Conservation (phyloP, 805 yeast genomes). For the Candida sphagnicola region DNA sequence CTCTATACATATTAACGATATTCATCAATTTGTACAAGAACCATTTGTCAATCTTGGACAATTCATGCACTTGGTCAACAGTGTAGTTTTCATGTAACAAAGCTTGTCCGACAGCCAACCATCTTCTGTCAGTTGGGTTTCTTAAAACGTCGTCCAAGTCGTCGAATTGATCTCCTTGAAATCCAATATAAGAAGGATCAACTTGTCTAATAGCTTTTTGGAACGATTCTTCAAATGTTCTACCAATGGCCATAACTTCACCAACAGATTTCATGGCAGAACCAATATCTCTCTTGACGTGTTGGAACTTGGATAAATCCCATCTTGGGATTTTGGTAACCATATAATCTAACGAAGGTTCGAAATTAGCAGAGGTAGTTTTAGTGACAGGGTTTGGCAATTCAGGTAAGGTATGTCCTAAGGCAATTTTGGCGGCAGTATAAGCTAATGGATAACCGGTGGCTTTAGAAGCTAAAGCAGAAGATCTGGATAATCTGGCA, state of each 20-base stretch:
- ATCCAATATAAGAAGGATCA: conserved; percentile 86
- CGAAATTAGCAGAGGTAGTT: conserved; percentile 94
- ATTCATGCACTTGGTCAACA: conserved; percentile 88
- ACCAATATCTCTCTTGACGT: conserved; percentile 89
- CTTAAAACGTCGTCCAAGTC: conserved; percentile 72
- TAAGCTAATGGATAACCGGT: conserved; percentile 98
- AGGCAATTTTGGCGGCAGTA: conserved; percentile 96
- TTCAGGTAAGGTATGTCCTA: conserved; percentile 92
- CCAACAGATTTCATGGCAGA: conserved; percentile 98
- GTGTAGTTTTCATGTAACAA: conserved; percentile 85
- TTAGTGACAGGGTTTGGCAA: conserved; percentile 95
- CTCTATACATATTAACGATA: conserved; percentile 84
- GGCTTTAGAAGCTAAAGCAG: conserved; percentile 97
- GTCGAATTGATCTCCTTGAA: conserved; percentile 82
- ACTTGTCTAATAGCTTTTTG: conserved; percentile 97
- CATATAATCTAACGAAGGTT: conserved; percentile 94
- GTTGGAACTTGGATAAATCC: conserved; percentile 95
- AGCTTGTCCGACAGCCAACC: conserved; percentile 98
- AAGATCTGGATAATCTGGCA: conserved; percentile 94
- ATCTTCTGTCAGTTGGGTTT: conserved; percentile 92
- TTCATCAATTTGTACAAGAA: conserved; percentile 89
- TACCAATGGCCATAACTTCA: conserved; percentile 98
- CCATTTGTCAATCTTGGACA: conserved; percentile 94
- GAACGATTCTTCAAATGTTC: conserved; percentile 95
- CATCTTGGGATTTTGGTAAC: conserved; percentile 98